Evolutionary conservation across 2,329 filamentous ascomycete genomes (phyloP).

Genomic region (Lachnellula arida): DNA sequence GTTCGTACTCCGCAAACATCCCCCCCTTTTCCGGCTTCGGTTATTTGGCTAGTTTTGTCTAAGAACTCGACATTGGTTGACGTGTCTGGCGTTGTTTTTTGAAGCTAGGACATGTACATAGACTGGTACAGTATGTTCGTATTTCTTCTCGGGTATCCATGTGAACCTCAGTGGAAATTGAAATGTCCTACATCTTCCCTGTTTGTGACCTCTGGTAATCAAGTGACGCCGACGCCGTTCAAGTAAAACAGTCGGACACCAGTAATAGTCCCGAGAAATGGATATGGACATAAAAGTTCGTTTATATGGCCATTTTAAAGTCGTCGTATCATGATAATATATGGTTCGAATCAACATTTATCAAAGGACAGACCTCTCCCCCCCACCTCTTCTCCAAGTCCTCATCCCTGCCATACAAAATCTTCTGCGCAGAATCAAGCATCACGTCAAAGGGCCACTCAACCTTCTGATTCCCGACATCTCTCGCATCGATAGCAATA

Average conservation of each 20-base stretch:
- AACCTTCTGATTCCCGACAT: background rate
- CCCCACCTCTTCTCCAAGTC: background rate
- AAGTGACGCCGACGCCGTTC: too few species aligned
- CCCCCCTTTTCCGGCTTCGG: too few species aligned
- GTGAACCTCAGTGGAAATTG: too few species aligned
- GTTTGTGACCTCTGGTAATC: too few species aligned
- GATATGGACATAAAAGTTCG: background rate
- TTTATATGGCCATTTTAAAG: background rate
- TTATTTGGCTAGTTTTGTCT: too few species aligned
- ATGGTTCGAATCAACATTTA: background rate
- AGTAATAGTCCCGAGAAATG: background rate
- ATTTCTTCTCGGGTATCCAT: too few species aligned
- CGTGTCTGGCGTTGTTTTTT: too few species aligned
- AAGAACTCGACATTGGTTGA: too few species aligned
- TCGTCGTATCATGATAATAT: background rate
- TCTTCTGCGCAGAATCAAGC: background rate
- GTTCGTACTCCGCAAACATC: too few species aligned
- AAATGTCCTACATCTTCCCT: too few species aligned
- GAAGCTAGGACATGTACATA: too few species aligned
- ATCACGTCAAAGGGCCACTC: background rate
- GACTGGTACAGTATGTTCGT: too few species aligned
- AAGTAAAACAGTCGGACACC: background rate
- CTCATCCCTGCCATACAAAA: background rate
- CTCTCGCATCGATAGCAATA: conserved; percentile 4
- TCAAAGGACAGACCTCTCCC: background rate